phyloP scores from a whole-genome alignment of 2,329 filamentous ascomycete species.

The Cercospora sp. region DNA sequence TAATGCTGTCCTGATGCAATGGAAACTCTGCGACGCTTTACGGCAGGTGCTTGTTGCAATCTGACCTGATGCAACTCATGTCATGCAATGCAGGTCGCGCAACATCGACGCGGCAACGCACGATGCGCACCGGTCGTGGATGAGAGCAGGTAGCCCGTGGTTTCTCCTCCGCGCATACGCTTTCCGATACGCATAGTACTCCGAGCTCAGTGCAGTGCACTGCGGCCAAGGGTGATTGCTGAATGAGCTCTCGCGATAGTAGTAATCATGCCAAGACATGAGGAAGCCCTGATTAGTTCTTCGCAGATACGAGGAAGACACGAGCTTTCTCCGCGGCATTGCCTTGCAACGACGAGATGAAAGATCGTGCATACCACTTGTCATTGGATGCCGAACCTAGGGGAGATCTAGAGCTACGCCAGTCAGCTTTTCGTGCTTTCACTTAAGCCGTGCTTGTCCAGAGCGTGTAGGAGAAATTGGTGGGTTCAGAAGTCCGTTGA shows the following conservation, averaged over 20 bases:
- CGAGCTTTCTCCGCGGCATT: conserved; percentile 11
- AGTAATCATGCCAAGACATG: not conserved
- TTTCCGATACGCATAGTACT: not conserved
- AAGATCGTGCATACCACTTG: not conserved
- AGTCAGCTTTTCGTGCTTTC: conserved; percentile 1
- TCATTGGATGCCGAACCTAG: not conserved
- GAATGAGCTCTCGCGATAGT: not conserved
- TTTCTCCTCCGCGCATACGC: not conserved
- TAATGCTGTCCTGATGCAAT: not conserved
- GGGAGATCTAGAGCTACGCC: not conserved
- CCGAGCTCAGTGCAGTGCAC: not conserved
- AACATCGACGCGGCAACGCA: not conserved
- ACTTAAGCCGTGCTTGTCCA: not conserved
- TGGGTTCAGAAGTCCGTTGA: conserved; percentile 76
- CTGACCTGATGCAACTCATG: not conserved
- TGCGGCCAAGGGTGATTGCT: not conserved
- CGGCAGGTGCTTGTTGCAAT: not conserved
- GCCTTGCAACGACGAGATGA: conserved; percentile 13
- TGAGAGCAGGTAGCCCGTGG: not conserved
- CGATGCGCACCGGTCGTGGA: not conserved
- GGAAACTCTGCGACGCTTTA: not conserved
- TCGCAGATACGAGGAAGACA: not conserved
- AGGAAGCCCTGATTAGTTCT: not conserved
- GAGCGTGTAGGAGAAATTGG: not conserved
- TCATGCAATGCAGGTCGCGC: not conserved